These are phyloP conservation scores for Angophora floribunda DNA, from an alignment of 345 rosid species.

Conservation along the genomic window DNA sequence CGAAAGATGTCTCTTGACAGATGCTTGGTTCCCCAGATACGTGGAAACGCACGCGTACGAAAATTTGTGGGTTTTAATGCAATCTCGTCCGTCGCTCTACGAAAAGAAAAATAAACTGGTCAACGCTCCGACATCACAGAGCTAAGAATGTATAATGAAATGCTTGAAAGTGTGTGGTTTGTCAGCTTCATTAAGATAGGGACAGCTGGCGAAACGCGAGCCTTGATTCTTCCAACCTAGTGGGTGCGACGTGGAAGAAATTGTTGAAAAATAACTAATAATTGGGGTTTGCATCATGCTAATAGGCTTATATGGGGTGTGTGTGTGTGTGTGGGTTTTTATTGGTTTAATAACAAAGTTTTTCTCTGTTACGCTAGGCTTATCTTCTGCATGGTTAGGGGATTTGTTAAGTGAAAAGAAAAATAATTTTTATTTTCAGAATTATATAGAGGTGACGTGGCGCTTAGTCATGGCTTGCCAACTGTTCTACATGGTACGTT, in stretches of 20 bases:
- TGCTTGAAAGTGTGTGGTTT: neutral
- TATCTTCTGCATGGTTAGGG: neutral
- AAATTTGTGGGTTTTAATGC: neutral
- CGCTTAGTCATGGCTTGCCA: fast-evolving
- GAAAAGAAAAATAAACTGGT: neutral
- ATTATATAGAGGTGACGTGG: neutral
- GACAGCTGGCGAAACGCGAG: neutral
- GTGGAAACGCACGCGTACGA: neutral
- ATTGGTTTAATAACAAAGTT: neutral
- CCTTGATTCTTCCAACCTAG: neutral
- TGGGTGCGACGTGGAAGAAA: neutral
- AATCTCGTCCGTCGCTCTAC: neutral
- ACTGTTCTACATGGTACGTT: fast-evolving
- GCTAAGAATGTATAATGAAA: neutral
- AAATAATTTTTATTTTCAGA: neutral
- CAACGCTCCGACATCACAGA: neutral
- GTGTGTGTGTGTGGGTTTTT: neutral
- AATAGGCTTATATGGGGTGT: neutral
- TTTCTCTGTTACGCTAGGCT: neutral
- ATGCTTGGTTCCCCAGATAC: neutral
- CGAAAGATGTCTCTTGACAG: neutral
- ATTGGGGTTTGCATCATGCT: neutral
- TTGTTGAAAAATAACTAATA: neutral
- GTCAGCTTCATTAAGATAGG: neutral
- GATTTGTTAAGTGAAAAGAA: neutral